Percentiles rank a stretch among this genome's conserved stretches.
These are phyloP conservation scores for Monosporascus ibericus DNA, from an alignment of 2,329 filamentous ascomycete genomes.

Conservation along the genomic window DNA sequence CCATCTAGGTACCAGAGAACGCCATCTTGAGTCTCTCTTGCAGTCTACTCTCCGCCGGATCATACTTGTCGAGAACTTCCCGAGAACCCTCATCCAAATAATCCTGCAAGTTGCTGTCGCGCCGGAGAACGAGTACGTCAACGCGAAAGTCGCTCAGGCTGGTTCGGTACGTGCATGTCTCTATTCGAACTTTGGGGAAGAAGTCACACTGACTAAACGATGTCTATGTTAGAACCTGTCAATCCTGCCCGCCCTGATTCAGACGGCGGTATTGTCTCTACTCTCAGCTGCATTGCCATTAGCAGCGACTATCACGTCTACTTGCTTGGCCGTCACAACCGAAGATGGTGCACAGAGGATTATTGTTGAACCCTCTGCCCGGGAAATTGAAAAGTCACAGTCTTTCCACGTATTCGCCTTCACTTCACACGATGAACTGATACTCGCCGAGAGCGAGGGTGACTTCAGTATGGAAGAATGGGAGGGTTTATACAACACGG, in stretches of 20 bases:
- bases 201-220: constrained; percentile 14
- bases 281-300: constrained; percentile 79
- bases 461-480: constrained; percentile 70
- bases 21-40: constrained; percentile 74
- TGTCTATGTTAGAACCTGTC: constrained; percentile 57
- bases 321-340: constrained; percentile 53
- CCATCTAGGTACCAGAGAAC: constrained; percentile 59
- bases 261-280: constrained; percentile 71
- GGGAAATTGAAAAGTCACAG: constrained; percentile 54
- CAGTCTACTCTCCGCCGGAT: constrained; percentile 67
- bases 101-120: constrained; percentile 69
- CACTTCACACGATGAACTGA: constrained; percentile 63
- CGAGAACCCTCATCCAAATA: constrained; percentile 71
- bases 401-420: constrained; percentile 83
- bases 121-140: constrained; percentile 61
- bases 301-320: constrained; percentile 62
- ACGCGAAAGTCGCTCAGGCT: constrained; percentile 54
- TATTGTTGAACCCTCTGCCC: constrained; percentile 55
- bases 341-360: constrained; percentile 35
- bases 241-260: constrained; percentile 74
- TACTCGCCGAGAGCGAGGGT: constrained; percentile 79
- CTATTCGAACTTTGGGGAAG: constrained; percentile 1
- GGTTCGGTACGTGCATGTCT: constrained; percentile 45
- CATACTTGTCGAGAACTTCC: constrained; percentile 69
- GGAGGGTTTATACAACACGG: constrained; percentile 62